Percentiles rank a stretch among this genome's conserved stretches.
Conservation (phyloP, 176 grass and related monocot species). For the Ensete ventricosum region DNA sequence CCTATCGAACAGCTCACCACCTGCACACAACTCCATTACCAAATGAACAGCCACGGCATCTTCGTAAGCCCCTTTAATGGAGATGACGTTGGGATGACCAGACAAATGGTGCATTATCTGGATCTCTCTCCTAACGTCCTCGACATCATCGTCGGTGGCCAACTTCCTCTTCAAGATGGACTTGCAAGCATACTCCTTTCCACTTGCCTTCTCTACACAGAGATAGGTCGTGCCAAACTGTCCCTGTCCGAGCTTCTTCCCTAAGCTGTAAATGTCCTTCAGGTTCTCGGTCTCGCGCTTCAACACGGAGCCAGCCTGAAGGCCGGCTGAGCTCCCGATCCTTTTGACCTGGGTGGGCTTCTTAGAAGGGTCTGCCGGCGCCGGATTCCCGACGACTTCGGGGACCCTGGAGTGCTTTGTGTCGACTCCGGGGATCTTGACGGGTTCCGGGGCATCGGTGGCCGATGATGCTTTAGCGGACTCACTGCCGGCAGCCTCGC, state of each 20-base stretch:
- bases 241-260: conserved; percentile 15
- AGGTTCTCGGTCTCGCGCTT: conserved; percentile 12
- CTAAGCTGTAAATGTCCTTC: conserved; percentile 16
- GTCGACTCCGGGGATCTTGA: conserved; percentile 2
- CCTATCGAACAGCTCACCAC: conserved; percentile 13
- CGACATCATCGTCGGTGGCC: conserved; percentile 6
- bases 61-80: conserved; percentile 14
- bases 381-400: neutral
- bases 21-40: conserved; percentile 10
- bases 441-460: conserved; percentile 3
- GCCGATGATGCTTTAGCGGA: neutral
- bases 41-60: conserved; percentile 11
- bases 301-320: conserved; percentile 4
- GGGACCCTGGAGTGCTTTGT: neutral
- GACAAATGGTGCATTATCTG: conserved; percentile 22
- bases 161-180: conserved; percentile 17
- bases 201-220: conserved; percentile 8
- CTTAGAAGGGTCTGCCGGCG: neutral
- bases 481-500: neutral
- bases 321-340: neutral
- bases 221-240: conserved; percentile 9
- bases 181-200: conserved; percentile 13
- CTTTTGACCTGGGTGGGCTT: conserved; percentile 2
- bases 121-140: conserved; percentile 15
- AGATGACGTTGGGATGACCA: conserved; percentile 9